Percentiles rank a stretch among this genome's conserved stretches.
Evolutionary conservation across 2,329 filamentous ascomycete genomes (phyloP).

Genomic region (Catunica adiposa): DNA sequence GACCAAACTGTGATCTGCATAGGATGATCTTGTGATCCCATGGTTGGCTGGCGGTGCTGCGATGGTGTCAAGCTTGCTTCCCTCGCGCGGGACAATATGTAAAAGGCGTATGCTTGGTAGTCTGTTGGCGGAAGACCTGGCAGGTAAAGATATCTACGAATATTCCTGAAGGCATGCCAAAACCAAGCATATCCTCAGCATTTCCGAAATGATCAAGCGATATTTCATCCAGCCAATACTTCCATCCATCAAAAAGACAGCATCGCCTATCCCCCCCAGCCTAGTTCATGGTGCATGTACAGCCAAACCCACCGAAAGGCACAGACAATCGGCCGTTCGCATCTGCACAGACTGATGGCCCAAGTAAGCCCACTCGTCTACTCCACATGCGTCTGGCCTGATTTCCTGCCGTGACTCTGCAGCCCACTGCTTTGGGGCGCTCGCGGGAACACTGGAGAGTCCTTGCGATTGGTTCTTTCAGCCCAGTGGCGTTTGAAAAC

Average conservation of each 20-base stretch:
- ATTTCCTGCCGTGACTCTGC: neutral
- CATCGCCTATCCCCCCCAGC: no score
- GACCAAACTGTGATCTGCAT: neutral
- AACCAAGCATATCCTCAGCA: no score
- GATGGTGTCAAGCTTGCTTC: neutral
- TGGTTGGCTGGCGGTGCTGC: neutral
- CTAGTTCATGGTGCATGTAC: no score
- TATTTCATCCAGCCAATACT: no score
- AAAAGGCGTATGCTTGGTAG: neutral
- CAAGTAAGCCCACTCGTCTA: no score
- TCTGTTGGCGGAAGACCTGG: neutral
- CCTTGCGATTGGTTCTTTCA: neutral
- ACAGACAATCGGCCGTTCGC: no score
- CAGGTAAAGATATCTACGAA: neutral
- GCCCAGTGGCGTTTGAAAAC: constrained; percentile 1
- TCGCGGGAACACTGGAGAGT: neutral
- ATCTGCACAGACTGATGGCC: no score
- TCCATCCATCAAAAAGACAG: no score
- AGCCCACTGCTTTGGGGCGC: neutral
- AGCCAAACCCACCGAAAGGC: no score
- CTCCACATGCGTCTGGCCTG: neutral
- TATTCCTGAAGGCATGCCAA: no score
- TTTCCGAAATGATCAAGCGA: no score
- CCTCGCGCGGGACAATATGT: neutral
- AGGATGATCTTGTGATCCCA: no score